phyloP scores from a whole-genome alignment of 495 filamentous ascomycete species.

The Daldinia concentrica region DNA sequence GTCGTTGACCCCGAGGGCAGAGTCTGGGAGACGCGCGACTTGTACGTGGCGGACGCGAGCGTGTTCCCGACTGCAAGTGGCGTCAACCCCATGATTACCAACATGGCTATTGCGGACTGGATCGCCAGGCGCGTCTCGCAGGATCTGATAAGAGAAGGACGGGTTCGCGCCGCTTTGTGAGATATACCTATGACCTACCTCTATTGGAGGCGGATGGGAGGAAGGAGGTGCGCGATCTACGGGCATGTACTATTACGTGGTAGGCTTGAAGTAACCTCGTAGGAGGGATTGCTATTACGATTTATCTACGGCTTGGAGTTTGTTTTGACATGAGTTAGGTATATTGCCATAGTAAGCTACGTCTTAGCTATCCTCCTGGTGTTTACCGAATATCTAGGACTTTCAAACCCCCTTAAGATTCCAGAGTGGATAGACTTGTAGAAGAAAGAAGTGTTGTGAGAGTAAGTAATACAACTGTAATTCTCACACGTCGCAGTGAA shows the following conservation, averaged over 20 bases:
- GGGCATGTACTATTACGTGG: not conserved
- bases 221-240: no score
- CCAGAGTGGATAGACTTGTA: not conserved
- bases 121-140: constrained; percentile 62
- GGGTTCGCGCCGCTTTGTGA: constrained; percentile 18
- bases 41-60: constrained; percentile 88
- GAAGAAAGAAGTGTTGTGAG: not conserved
- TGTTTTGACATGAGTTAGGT: not conserved
- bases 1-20: constrained; percentile 79
- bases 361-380: not conserved
- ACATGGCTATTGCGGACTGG: constrained; percentile 81
- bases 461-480: not conserved
- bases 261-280: no score
- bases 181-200: not conserved
- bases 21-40: constrained; percentile 77
- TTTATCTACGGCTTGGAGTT: not conserved
- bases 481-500: not conserved
- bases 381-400: not conserved
- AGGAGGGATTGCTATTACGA: not conserved
- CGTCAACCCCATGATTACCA: constrained; percentile 94
- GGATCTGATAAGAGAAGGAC: constrained; percentile 46
- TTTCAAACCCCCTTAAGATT: not conserved
- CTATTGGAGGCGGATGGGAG: no score
- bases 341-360: not conserved
- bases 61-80: constrained; percentile 90